Conservation (phyloP, 305 asterid species). For the Plantago lanceolata region DNA sequence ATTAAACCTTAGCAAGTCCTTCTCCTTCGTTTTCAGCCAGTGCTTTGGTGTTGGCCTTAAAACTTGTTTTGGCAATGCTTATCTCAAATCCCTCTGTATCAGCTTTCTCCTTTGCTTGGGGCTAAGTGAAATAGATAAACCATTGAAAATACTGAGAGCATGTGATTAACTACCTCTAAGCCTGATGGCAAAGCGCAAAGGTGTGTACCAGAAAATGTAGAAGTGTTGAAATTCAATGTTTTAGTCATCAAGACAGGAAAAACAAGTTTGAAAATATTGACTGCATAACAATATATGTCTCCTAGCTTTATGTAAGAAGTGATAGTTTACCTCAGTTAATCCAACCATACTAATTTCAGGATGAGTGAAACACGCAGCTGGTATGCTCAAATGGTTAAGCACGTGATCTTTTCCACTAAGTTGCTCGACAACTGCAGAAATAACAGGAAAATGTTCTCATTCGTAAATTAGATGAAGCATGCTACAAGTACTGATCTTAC, state of each 20-base stretch:
- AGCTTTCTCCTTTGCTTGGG: conserved; percentile 90
- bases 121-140: conserved; percentile 33
- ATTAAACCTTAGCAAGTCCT: conserved; percentile 70
- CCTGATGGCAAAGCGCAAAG: no score
- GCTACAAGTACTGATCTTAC: background rate
- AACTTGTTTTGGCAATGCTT: conserved; percentile 77
- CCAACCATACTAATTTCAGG: conserved; percentile 99
- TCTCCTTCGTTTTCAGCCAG: conserved; percentile 94
- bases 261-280: background rate
- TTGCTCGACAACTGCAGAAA: conserved; percentile 73
- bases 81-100: conserved; percentile 81
- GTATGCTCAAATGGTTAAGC: conserved; percentile 84
- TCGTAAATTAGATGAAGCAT: conserved; percentile 14
- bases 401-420: conserved; percentile 83
- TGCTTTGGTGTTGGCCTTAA: conserved; percentile 91
- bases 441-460: background rate
- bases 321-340: conserved; percentile 69
- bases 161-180: no score
- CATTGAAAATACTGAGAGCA: no score
- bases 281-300: background rate
- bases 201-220: no score
- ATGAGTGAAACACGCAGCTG: conserved; percentile 98
- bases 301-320: no score
- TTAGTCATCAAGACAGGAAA: no score
- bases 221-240: no score